A percentile compares a stretch with the other conserved stretches of the same genome.
phyloP scores from a whole-genome alignment of 129 eudicot genomes.

The Logfia minima region DNA sequence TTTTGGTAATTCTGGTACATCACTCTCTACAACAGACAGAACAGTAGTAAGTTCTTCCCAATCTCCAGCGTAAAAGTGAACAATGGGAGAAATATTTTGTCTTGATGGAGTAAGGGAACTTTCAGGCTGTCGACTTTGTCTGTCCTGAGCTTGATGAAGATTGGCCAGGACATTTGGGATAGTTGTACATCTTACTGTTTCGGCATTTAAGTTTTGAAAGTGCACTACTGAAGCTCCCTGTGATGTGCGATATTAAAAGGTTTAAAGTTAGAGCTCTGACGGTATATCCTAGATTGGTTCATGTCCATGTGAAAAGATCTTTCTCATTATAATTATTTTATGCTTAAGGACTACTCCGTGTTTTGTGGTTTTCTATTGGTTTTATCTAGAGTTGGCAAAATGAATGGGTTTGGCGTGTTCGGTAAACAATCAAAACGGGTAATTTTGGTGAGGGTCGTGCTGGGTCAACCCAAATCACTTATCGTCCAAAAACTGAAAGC shows the following conservation, averaged over 20 bases:
- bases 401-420: too few species aligned
- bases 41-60: slow-evolving; percentile 74
- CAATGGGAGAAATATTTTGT: slow-evolving; percentile 50
- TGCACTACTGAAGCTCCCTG: slow-evolving; percentile 80
- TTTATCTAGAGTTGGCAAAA: background rate
- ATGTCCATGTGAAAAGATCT: background rate
- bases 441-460: background rate
- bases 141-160: slow-evolving; percentile 67
- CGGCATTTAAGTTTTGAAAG: slow-evolving; percentile 71
- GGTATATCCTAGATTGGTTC: background rate
- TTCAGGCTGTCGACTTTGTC: slow-evolving; percentile 66
- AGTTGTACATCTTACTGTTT: slow-evolving; percentile 68
- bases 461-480: background rate
- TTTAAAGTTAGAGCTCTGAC: background rate
- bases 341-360: background rate
- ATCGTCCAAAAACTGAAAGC: too few species aligned
- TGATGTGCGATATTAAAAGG: background rate
- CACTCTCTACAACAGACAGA: slow-evolving; percentile 47
- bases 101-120: slow-evolving; percentile 70
- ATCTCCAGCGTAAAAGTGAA: slow-evolving; percentile 75
- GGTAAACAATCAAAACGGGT: background rate
- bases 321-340: background rate
- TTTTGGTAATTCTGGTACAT: slow-evolving; percentile 51
- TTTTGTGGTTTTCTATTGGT: background rate
- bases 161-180: slow-evolving; percentile 73